Percentiles rank a stretch among this genome's conserved stretches.
phyloP scores from a whole-genome alignment of 306 rosid species.

The Glycyrrhiza uralensis region DNA sequence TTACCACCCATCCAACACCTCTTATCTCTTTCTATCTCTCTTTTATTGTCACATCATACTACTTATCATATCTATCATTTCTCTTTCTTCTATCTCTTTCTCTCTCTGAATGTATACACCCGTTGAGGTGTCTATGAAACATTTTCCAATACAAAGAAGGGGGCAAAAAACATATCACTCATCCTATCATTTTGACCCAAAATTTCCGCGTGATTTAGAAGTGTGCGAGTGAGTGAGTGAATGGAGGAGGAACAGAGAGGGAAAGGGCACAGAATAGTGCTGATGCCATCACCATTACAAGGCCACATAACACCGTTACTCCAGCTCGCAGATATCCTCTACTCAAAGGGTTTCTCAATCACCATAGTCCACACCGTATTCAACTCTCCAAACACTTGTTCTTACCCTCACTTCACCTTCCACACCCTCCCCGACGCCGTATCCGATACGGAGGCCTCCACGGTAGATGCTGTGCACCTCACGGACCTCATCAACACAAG shows the following conservation, averaged over 20 bases:
- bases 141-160: too few species aligned
- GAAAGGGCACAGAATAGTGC: conserved; percentile 30
- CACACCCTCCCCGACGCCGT: conserved; percentile 30
- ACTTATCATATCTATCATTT: too few species aligned
- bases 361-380: conserved; percentile 42
- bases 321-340: conserved; percentile 42
- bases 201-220: too few species aligned
- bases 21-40: too few species aligned
- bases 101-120: too few species aligned
- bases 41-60: too few species aligned
- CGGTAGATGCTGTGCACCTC: background rate
- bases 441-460: conserved; percentile 20
- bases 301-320: conserved; percentile 63
- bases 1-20: too few species aligned
- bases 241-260: background rate
- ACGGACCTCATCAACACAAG: conserved; percentile 22
- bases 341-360: conserved; percentile 46
- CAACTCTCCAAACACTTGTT: conserved; percentile 46
- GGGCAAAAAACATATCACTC: too few species aligned
- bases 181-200: too few species aligned
- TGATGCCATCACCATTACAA: conserved; percentile 46
- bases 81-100: too few species aligned
- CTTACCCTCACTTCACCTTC: conserved; percentile 48
- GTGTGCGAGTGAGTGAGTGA: too few species aligned
- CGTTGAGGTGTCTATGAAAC: too few species aligned